Conservation (phyloP, 306 rosid genomes). For the Dalbergia cochinchinensis region DNA sequence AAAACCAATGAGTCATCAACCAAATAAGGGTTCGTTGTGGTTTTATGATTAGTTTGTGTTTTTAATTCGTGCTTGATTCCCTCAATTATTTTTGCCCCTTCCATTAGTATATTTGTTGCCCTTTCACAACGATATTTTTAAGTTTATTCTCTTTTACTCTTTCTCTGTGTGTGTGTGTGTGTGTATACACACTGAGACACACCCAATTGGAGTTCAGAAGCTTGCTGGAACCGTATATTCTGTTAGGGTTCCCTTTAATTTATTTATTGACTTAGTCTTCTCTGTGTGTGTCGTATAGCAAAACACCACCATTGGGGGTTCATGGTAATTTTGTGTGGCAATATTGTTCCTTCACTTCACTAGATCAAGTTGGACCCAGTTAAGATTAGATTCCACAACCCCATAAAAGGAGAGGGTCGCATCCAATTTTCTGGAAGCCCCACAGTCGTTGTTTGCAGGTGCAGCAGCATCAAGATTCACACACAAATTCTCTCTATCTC, state of each 20-base stretch:
- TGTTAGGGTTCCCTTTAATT: constrained; percentile 56
- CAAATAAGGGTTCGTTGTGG: constrained; percentile 35
- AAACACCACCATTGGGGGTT: constrained; percentile 18
- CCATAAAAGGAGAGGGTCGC: too few species aligned
- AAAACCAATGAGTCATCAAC: constrained; percentile 46
- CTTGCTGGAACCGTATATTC: constrained; percentile 48
- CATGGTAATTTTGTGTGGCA: background rate
- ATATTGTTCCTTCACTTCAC: background rate
- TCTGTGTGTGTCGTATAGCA: background rate
- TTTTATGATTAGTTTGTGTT: constrained; percentile 4
- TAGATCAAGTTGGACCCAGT: too few species aligned
- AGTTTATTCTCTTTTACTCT: too few species aligned
- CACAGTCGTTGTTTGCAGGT: constrained; percentile 75
- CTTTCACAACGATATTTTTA: background rate
- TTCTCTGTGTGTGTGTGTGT: background rate
- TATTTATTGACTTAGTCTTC: background rate
- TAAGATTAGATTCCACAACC: background rate
- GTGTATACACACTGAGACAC: background rate
- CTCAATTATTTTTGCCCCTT: background rate
- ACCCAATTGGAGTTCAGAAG: background rate
- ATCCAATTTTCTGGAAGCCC: too few species aligned
- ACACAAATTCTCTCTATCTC: constrained; percentile 31
- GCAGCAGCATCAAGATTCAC: constrained; percentile 99
- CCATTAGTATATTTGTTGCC: background rate
- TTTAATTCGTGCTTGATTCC: background rate